Base-by-base conservation (phyloP, 345 rosid genomes). In the Hypericum androsaemum region DNA sequence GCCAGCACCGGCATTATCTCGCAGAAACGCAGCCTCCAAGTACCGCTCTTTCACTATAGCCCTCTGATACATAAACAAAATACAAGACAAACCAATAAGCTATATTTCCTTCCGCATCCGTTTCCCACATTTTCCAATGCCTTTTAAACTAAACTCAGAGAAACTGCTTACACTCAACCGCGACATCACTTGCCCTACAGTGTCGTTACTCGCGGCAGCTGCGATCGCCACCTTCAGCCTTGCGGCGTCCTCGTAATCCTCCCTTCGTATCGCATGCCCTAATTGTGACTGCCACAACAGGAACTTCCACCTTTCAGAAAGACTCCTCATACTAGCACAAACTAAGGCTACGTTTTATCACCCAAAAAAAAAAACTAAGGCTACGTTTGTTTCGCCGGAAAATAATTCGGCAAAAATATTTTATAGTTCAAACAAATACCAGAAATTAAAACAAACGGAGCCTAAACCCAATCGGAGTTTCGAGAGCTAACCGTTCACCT, bases 171-270 rank as follows among this genome's bases (percentile, higher is more conserved):
- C 97, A 60, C 71, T 71, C 22, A 89, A 70, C 40, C 56, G 65
- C 6, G 80, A 77, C 77, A 87, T 80, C 58, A 75, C 85, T 66
- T 67, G 67, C 51, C 95, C 95, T 73, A 90, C 95, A 59, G 77
- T 60, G 48, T 87, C 98, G 53, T 78, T 75, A 6, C 75, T 72
- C 41, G 95, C 74, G 0, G 87, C 80, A 52, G 96, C 96, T 51
- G 98, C 95, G 72, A 90, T 80, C 15, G 96, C 95, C 63, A 84
- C 98, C 72, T 90, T 84, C 6, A 90, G 68, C 70, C 76, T 79
- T 43, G 87, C 84, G 56, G 98, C 98, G 73, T 80, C 89, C 44
- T 64, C 79, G 51, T 77, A 87, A 60, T 90, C 96, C 74, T 87
- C 89, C 48, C 64, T 72, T 51, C 37, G 54, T 0, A 87, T 71